Conservation (phyloP, 2,329 filamentous ascomycete genomes). For the Clonostachys rhizophaga region DNA sequence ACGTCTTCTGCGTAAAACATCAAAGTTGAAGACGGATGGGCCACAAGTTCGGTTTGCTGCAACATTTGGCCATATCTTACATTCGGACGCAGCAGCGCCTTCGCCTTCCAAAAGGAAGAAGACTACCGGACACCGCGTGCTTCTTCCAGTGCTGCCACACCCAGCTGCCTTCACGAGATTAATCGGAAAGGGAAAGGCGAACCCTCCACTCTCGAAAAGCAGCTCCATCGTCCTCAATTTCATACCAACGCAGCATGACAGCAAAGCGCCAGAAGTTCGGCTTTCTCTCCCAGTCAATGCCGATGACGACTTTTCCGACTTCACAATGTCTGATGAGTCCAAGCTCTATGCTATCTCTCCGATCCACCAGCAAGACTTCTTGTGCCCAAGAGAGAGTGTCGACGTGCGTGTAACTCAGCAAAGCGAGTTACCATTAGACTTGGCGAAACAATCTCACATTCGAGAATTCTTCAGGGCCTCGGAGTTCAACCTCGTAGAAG, state of each 20-base stretch:
- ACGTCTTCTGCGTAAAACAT: background rate
- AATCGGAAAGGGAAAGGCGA: constrained; percentile 14
- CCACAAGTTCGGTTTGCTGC: constrained; percentile 24
- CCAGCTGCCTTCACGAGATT: constrained; percentile 34
- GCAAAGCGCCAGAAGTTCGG: constrained; percentile 13
- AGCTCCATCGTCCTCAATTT: constrained; percentile 41
- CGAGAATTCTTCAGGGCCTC: constrained; percentile 36
- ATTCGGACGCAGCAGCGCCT: constrained; percentile 8
- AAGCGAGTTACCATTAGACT: constrained; percentile 29
- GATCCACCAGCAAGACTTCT: constrained; percentile 29
- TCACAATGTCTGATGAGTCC: constrained; percentile 18
- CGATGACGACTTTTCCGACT: constrained; percentile 16
- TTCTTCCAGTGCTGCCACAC: constrained; percentile 41
- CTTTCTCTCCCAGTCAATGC: constrained; percentile 21
- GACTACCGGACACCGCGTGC: constrained; percentile 21
- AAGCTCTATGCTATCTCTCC: constrained; percentile 21
- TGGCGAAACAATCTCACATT: constrained; percentile 26
- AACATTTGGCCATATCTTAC: constrained; percentile 47
- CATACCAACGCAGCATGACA: constrained; percentile 3
- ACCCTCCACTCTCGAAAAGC: constrained; percentile 10
- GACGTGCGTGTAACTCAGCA: constrained; percentile 39
- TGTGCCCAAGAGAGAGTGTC: constrained; percentile 38
- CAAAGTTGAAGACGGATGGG: background rate
- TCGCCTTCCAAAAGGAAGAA: background rate
- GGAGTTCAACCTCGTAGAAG: constrained; percentile 36